Conservation (phyloP, 2,329 filamentous ascomycete genomes). For the Ophiostoma montium region DNA sequence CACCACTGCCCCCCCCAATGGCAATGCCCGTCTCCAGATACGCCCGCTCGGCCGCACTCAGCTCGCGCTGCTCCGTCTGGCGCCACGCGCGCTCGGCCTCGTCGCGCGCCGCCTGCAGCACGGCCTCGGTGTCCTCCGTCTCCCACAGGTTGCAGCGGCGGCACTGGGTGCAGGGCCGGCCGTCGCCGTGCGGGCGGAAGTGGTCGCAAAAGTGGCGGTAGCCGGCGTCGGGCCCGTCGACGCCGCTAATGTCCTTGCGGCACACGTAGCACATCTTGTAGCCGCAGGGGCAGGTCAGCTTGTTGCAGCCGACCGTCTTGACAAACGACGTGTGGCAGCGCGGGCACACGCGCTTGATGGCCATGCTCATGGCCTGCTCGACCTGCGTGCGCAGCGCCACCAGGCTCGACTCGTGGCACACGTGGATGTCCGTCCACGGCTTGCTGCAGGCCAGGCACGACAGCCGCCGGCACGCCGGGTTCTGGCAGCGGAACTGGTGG, state of each 20-base stretch:
- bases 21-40: conserved; percentile 42
- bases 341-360: conserved; percentile 89
- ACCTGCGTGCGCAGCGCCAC: conserved; percentile 76
- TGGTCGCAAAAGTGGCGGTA: conserved; percentile 96
- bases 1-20: conserved; percentile 9
- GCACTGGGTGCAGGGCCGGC: conserved; percentile 60
- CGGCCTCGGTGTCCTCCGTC: conserved; percentile 55
- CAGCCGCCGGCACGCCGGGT: conserved; percentile 48
- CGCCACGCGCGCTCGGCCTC: conserved; percentile 61
- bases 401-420: conserved; percentile 73
- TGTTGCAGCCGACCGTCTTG: conserved; percentile 91
- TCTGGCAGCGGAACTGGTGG: conserved; percentile 64
- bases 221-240: conserved; percentile 41
- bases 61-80: conserved; percentile 44
- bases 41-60: conserved; percentile 39
- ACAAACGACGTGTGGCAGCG: conserved; percentile 85
- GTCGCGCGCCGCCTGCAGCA: conserved; percentile 53
- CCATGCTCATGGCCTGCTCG: conserved; percentile 84
- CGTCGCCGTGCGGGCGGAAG: conserved; percentile 69
- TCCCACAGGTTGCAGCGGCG: conserved; percentile 69
- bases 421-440: conserved; percentile 75
- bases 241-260: conserved; percentile 53
- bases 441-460: conserved; percentile 78
- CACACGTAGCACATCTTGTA: conserved; percentile 99
- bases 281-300: conserved; percentile 86